Base-by-base conservation (phyloP, 2,329 filamentous ascomycete species). In the Aspergillus caelatus region DNA sequence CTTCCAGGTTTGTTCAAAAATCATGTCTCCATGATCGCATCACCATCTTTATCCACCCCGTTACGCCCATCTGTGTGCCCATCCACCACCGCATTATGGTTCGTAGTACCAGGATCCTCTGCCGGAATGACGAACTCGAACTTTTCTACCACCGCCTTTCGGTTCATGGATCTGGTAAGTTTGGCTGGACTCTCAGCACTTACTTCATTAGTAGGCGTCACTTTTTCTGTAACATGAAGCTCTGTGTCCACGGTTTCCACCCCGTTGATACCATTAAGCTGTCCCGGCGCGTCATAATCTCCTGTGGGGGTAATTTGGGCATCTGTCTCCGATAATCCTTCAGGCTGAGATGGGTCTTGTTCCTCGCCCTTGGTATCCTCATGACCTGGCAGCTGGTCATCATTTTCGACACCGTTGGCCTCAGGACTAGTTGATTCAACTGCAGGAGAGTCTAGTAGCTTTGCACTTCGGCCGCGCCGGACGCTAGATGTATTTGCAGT, bases 391-490 rank as follows among this genome's bases (percentile, higher is more conserved):
- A 32, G 57, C 32, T 58, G 62, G n/a, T 66, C 65, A 8, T 67
- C 65, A 16, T 63, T 62, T 28, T 69, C 71, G 36, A 73, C 19
- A 2, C 71, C 72, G 61, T 76, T 75, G 7, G 57, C 64, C 12
- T 73, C 67, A 3, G 52, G 62, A 14, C 66, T 67, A 21, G 67
- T 60, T 9, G 69, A 67, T n/a, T 74, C 73, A 8, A 68, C 65
- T 39, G 68, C 68, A 34, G 74, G 72, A 1, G 74, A 75, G 21
- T 74, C 76, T 45, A 68, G 68, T 52, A 72, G 59, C 36, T 69
- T 73, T 19, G 75, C 74, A 59, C 78, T 79, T 8, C 79, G 74
- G 10, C 77, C 77, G 36, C 78, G 76, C 56, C 78, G 72, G 23
- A 73, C 68, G 60, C 70, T 72, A 12, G 69, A 65, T 9, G 68